Evolutionary conservation across 2,329 filamentous ascomycete species (phyloP), one percentile per base, ranked within the genome.

Genomic region (Paraconiothyrium sp.): DNA sequence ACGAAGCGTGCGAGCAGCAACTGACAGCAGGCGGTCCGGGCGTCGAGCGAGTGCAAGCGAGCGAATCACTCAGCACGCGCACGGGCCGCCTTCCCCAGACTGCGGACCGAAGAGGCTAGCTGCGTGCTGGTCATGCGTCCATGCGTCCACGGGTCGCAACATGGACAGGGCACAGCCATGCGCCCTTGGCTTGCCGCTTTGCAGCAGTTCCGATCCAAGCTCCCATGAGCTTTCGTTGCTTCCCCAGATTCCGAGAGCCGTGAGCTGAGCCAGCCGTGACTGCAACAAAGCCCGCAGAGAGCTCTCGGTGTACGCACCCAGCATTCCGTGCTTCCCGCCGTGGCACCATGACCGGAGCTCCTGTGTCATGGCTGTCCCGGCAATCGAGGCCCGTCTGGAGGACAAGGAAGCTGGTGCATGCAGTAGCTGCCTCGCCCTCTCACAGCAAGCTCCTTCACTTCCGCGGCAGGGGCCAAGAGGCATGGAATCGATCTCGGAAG

Each of bases 401-500:
- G 62, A 65, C 57, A 65, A 67, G 66, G 62, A 61, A 64, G 59
- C 55, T 37, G 57, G 60, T 64, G 66, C 67, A 63, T 64, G 66
- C 67, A 63, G 67, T 48, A 65, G 65, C 64, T 65, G 63, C 66
- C 63, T 44, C 1, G 43, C 43, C 20, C 65, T 66, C 59, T 71
- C 60, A 64, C 66, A 65, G 63, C 66, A 60, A 60, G 60, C 63
- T 52, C 50, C 57, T 57, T 59, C 65, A 51, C 61, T 66, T 64
- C 68, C 44, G 48, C 59, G 59, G 59, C 66, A 60, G 62, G 41
- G 57, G 64, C 63, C 60, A 56, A 52, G 57, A 52, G 58, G 66
- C 61, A 65, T 71, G 70, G 70, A 66, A 67, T 70, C 68, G 64
- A 65, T 71, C 67, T 72, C 69, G 69, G 67, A 66, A 67, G 67